Evolutionary conservation across 2,329 filamentous ascomycete species (phyloP), one percentile per base, ranked within the genome.

Genomic region (Cladosporium oxysporum): DNA sequence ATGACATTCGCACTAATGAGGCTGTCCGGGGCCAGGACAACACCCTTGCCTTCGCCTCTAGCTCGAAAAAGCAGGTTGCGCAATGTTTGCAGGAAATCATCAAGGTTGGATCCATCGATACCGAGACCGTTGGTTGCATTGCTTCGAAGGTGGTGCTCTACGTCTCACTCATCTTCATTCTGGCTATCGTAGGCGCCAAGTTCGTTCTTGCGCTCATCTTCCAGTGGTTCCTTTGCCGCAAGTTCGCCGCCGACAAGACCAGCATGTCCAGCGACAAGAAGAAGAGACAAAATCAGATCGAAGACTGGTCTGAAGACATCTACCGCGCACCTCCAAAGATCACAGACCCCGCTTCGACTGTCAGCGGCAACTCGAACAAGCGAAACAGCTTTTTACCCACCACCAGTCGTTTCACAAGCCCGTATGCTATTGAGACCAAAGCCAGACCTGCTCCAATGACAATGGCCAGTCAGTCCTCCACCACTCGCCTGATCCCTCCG

Each of bases 241-340:
- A 89, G 69, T 98, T 94, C 75, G 93, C 90, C 3, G 92, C 94
- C 0, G 81, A 85, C 58, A 97, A 92, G 79, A 96, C 94, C 0
- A 94, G 92, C 2, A 90, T 96, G 77, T 88, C 88, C 18, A 88
- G 89, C 5, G 88, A 95, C 76, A 87, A 89, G 70, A 93, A 94
- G 77, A 90, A 93, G 80, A 89, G 95, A 66, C 90, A 93, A 71
- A 88, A 90, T 72, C 93, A 98, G 80, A 99, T 99, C 70, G 95
- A 99, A 78, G 94, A 97, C 73, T 99, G 95, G 95, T 90, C 90
- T 16, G 92, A 98, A 70, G 95, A 99, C 75, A 99, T 99, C 73
- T 98, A 99, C 79, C 91, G 93, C 52, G 91, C 94, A 3, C 92
- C 93, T 28, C 89, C 90, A 64, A 91, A 93, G 70, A 84, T 97